Evolutionary conservation across 768 basidiomycete species (phyloP).

Genomic region (Leccinum longicurvipes): DNA sequence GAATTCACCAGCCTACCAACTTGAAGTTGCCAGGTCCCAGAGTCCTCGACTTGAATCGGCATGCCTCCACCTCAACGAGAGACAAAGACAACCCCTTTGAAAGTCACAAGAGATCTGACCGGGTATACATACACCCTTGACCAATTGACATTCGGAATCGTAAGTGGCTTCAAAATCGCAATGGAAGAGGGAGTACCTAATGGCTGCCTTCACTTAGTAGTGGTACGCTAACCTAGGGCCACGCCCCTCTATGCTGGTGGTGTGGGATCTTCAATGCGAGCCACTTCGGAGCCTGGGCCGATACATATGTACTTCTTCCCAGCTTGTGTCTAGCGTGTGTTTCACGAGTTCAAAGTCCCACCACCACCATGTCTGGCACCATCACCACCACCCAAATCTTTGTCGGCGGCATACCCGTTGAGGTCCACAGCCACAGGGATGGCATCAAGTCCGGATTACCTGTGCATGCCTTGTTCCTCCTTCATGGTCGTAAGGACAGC

Average conservation of each 20-base stretch:
- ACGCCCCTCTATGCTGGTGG: neutral
- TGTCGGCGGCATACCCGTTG: slow-evolving; percentile 27
- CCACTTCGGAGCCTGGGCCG: neutral
- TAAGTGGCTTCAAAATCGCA: neutral
- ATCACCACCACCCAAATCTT: slow-evolving; percentile 10
- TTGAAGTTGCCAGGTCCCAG: no score
- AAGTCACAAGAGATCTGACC: neutral
- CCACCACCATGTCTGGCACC: slow-evolving; percentile 18
- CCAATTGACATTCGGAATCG: neutral
- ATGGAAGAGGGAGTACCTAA: neutral
- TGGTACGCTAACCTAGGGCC: no score
- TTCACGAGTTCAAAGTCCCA: neutral
- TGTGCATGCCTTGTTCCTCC: slow-evolving; percentile 26
- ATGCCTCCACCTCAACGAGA: no score
- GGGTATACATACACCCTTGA: neutral
- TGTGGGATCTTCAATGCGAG: no score
- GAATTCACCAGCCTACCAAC: no score
- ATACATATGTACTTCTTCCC: neutral
- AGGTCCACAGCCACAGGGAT: slow-evolving; percentile 23
- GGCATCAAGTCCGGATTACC: slow-evolving; percentile 16
- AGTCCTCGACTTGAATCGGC: no score
- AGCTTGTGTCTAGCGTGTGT: neutral
- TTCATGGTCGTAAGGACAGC: slow-evolving; percentile 25
- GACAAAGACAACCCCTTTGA: neutral
- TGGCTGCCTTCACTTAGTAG: neutral